Base-by-base conservation (phyloP, 129 eudicot species). In the Flaveria trinervia region DNA sequence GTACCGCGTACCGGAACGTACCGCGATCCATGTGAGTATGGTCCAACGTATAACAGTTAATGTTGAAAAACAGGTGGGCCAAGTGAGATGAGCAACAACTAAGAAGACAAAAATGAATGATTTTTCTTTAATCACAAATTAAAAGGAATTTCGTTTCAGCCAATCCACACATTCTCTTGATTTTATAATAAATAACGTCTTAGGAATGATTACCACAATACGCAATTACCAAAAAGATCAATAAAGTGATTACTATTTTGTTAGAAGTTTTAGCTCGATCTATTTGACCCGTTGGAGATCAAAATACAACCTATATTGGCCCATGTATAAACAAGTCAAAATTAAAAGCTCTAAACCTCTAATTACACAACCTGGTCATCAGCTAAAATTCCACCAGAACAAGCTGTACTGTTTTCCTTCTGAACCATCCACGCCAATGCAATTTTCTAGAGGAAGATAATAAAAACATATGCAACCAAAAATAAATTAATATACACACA, bases 351-450 rank as follows among this genome's bases (percentile, higher is more conserved):
- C 36, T 30, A n/a, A 25, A 5, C 41, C 44, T 62, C 45, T 26
- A 26, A 62, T 7, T 28, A 62, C 41, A 13, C 68, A 20, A 90
- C 97, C 96, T 94, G 99, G 56, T 94, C 99, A 88, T 94, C 99
- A 70, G 99, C 99, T 67, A 94, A 85, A 78, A 94, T 86, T 64
- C 97, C 99, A 81, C 99, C 99, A 77, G 84, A 71, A 79, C 97
- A 94, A 66, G 80, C 82, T 11, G 59, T 36, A 75, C 89, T 85
- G 30, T 49, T 68, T 89, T 94, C 99, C 84, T 91, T 91, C 61
- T 85, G 74, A 76, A 86, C 84, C 99, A 94, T 89, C 99, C 99
- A 94, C 1, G 83, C 84, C 86, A 94, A 87, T 12, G 99, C 99
- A 81, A 88, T 91, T 89, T 85, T 94, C 99, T 94, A 74, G 80